Base-by-base conservation (phyloP, 2,329 filamentous ascomycete genomes). In the Pseudocercospora fijiensis region DNA sequence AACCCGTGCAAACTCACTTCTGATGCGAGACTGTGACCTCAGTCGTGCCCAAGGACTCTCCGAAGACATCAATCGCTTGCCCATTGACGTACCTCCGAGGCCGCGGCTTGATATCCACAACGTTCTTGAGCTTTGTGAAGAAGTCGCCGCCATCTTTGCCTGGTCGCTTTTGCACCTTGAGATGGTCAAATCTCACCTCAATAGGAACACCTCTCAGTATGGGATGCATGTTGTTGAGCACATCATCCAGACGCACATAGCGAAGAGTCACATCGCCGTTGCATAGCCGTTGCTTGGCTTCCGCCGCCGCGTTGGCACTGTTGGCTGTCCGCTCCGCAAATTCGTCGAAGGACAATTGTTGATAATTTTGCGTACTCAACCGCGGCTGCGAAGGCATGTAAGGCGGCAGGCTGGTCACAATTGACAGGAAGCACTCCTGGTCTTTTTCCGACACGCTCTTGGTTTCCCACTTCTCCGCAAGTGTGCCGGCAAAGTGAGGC, bases 391-490 rank as follows among this genome's bases (percentile, higher is more conserved):
- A 45, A 30, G 58, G 57, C 24, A 63, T 26, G 20, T 63, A 60
- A 16, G 60, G 60, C 5, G 64, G 59, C 6, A 67, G 58, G 16
- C 53, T 58, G 18, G 64, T 51, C 8, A 71, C 45, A 20, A 71
- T 55, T 11, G 63, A 57, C 3, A 64, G 59, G 24, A 70, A 47
- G 26, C 58, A 57, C 20, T 58, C 47, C 1, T 58, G 28, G 10
- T 70, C 65, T 4, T 62, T 45, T 9, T 43, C 52, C 11, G 52
- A 47, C 13, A 72, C 51, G 8, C 65, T 62, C 41, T 68, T 70
- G 13, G 66, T 68, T n/a, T 61, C 65, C 69, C 69, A 71, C 7
- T 33, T n/a, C 5, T 68, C 62, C 13, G 70, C 67, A 9, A 70
- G 62, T 30, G 62, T 67, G 28, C 63, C 64, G 27, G 65, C 65